These are phyloP conservation scores for Trichoderma cornu-damae DNA, from an alignment of 2,329 filamentous ascomycete species.

Conservation along the genomic window DNA sequence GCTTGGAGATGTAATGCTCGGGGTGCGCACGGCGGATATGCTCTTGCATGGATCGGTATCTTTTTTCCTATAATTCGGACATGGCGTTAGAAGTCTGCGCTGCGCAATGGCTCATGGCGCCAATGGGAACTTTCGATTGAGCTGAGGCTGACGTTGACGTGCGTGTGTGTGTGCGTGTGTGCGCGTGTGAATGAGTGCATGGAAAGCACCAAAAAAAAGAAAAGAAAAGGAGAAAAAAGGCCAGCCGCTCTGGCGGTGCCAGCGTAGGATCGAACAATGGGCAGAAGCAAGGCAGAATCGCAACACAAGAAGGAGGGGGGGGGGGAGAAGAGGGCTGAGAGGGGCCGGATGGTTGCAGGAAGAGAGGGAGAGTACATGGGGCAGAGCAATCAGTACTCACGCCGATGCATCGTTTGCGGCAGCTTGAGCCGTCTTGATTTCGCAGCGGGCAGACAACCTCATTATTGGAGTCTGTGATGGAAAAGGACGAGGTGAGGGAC, in stretches of 20 bases:
- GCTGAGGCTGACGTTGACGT: constrained; percentile 24
- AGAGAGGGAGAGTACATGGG: not conserved
- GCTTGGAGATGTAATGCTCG: constrained; percentile 95
- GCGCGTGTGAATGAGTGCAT: not conserved
- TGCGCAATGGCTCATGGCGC: not conserved
- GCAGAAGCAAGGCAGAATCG: not conserved
- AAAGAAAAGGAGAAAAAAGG: too few species aligned
- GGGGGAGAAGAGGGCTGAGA: not conserved
- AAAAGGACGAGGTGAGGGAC: constrained; percentile 83
- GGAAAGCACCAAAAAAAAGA: too few species aligned
- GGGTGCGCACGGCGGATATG: constrained; percentile 96
- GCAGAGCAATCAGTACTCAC: constrained; percentile 58
- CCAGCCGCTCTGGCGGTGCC: not conserved
- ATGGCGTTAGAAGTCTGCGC: constrained; percentile 6
- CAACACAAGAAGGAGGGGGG: not conserved
- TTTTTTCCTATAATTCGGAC: constrained; percentile 66
- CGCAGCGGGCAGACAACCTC: constrained; percentile 94
- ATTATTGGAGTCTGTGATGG: constrained; percentile 85
- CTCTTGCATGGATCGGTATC: constrained; percentile 98
- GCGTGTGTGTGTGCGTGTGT: not conserved
- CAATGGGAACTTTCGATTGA: constrained; percentile 17
- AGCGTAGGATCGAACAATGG: not conserved
- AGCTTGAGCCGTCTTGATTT: constrained; percentile 94
- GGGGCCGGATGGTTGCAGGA: not conserved
- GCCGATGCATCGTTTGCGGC: constrained; percentile 94